Percentiles rank a stretch among this genome's conserved stretches.
Evolutionary conservation across 169 alveolate genomes (phyloP).

Genomic region (Haemoproteus tartakovskyi): DNA sequence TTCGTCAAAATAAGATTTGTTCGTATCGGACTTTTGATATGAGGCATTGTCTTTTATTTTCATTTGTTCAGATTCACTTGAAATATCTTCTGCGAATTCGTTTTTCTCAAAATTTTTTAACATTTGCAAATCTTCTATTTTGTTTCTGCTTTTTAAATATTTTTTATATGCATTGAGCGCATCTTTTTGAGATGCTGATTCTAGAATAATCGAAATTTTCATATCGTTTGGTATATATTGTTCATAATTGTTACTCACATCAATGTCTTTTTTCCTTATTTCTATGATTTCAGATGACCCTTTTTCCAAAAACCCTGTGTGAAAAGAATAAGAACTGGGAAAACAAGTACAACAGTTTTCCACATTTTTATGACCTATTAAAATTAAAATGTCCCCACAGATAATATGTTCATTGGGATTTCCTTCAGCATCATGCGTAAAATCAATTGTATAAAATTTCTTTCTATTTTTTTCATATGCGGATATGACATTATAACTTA

Average conservation of each 20-base stretch:
- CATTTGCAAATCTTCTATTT: conserved; percentile 36
- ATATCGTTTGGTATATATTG: conserved; percentile 42
- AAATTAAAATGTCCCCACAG: conserved; percentile 72
- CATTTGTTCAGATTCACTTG: no score
- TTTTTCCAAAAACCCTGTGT: conserved; percentile 70
- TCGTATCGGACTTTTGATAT: no score
- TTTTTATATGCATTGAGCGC: conserved; percentile 30
- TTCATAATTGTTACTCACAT: conserved; percentile 55
- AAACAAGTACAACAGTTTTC: conserved; percentile 65
- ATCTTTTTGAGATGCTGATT: conserved; percentile 14
- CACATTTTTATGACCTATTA: conserved; percentile 67
- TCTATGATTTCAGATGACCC: conserved; percentile 32
- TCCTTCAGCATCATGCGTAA: conserved; percentile 70
- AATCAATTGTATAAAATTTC: conserved; percentile 68
- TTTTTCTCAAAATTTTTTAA: conserved; percentile 30
- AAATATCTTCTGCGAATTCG: no score
- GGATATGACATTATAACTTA: conserved; percentile 39
- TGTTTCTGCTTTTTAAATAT: conserved; percentile 20
- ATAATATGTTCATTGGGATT: conserved; percentile 68
- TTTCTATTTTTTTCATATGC: conserved; percentile 59
- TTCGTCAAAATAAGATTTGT: no score
- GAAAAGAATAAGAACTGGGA: conserved; percentile 72
- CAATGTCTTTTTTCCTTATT: conserved; percentile 62
- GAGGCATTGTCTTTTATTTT: no score
- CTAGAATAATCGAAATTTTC: conserved; percentile 52